phyloP scores from a whole-genome alignment of 108 stramenopile species.

The Skeletonema costatum region DNA sequence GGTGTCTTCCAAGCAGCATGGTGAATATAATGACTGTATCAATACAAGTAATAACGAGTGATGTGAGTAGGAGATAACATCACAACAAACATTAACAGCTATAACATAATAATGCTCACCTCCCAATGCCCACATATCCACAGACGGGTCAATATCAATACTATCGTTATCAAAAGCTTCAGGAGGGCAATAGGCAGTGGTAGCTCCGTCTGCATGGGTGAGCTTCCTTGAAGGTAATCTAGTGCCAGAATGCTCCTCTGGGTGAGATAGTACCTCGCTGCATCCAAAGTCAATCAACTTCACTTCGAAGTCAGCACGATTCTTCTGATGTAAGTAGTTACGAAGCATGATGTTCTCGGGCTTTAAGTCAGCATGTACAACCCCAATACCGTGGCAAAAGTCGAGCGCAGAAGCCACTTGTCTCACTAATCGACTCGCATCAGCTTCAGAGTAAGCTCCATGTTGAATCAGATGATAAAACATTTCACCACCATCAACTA shows the following conservation, averaged over 20 bases:
- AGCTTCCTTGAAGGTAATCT: conserved; percentile 27
- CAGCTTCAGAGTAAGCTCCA: conserved; percentile 82
- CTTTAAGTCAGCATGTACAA: conserved; percentile 53
- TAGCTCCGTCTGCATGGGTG: conserved; percentile 34
- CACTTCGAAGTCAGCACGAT: conserved; percentile 35
- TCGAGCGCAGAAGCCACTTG: conserved; percentile 40
- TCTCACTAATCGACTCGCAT: conserved; percentile 65
- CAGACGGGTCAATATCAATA: conserved; percentile 24
- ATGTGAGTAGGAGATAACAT: neutral
- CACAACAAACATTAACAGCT: neutral
- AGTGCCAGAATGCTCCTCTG: conserved; percentile 10
- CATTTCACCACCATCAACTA: conserved; percentile 74
- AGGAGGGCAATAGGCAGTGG: conserved; percentile 54
- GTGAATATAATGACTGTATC: conserved; percentile 55
- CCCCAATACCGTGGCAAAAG: conserved; percentile 45
- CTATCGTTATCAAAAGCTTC: conserved; percentile 39
- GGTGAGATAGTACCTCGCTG: conserved; percentile 36
- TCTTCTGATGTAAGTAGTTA: conserved; percentile 3
- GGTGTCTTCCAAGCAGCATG: conserved; percentile 61
- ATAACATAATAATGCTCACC: neutral
- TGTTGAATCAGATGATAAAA: conserved; percentile 81
- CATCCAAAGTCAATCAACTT: conserved; percentile 62
- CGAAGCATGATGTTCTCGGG: conserved; percentile 60
- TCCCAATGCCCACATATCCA: conserved; percentile 62
- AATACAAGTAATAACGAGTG: neutral